Conservation (phyloP, 192 early-diverging fungal species). For the Geosiphon pyriformis region DNA sequence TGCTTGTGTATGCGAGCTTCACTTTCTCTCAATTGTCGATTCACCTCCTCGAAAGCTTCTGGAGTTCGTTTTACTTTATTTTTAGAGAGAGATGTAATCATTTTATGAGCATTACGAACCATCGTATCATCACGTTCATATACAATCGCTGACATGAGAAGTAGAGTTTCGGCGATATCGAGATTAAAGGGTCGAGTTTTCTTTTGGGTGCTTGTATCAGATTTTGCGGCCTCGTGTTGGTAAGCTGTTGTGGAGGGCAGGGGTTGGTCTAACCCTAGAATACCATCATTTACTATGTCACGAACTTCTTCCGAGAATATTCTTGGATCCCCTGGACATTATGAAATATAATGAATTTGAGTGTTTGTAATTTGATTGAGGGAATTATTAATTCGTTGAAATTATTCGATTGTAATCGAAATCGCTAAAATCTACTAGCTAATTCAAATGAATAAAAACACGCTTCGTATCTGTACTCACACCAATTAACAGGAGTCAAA, state of each 20-base stretch:
- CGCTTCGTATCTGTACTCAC: too few species aligned
- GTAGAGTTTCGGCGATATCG: slow-evolving; percentile 39
- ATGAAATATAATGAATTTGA: too few species aligned
- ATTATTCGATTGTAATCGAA: too few species aligned
- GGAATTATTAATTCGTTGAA: too few species aligned
- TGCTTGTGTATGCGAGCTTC: slow-evolving; percentile 32
- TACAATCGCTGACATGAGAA: slow-evolving; percentile 38
- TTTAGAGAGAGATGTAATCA: slow-evolving; percentile 16
- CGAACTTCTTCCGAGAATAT: slow-evolving; percentile 1
- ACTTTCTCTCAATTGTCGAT: slow-evolving; percentile 26
- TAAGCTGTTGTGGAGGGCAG: neutral
- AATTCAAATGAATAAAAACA: neutral
- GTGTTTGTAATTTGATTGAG: too few species aligned
- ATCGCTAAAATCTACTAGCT: neutral
- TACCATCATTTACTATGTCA: slow-evolving; percentile 1
- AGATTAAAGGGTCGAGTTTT: too few species aligned
- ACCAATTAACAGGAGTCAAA: slow-evolving; percentile 38
- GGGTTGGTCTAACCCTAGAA: neutral
- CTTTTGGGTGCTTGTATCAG: neutral
- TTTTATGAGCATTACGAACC: slow-evolving; percentile 35
- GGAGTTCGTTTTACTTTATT: neutral
- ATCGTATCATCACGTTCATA: slow-evolving; percentile 43
- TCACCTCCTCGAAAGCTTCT: slow-evolving; percentile 17
- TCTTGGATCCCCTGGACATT: slow-evolving; percentile 1
- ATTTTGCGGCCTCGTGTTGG: neutral